These are phyloP conservation scores for Rubus idaeus DNA, from an alignment of 306 rosid species.

Conservation along the genomic window DNA sequence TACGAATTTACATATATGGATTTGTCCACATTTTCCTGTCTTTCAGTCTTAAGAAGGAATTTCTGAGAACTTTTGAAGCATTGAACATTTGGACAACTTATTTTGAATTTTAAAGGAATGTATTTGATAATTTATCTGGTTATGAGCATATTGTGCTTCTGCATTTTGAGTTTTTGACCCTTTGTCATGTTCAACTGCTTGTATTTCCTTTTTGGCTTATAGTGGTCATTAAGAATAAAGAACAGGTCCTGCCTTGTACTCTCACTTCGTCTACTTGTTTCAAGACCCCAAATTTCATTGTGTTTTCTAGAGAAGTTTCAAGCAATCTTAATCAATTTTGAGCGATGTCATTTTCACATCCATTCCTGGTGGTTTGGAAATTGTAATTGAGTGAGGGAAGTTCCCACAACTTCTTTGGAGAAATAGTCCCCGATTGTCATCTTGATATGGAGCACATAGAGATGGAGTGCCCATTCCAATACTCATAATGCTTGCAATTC, in stretches of 20 bases:
- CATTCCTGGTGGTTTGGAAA: not conserved
- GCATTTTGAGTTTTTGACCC: not conserved
- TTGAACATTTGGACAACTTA: too few relatives aligned
- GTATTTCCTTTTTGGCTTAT: not conserved
- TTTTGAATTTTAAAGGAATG: not conserved
- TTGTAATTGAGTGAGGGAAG: not conserved
- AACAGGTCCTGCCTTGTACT: not conserved
- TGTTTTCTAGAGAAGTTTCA: not conserved
- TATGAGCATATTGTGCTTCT: not conserved
- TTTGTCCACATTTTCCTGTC: not conserved
- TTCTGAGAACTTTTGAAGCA: not conserved
- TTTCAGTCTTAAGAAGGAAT: not conserved
- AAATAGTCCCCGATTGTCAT: not conserved
- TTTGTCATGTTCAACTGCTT: not conserved
- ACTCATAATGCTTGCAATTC: constrained; percentile 1
- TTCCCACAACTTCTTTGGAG: not conserved
- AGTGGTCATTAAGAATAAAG: not conserved
- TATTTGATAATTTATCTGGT: not conserved
- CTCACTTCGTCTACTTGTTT: not conserved
- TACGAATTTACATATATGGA: not conserved
- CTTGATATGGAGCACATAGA: constrained; percentile 8
- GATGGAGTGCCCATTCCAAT: not conserved
- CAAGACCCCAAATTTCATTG: not conserved
- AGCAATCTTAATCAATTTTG: not conserved
- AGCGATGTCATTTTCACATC: not conserved